phyloP scores from a whole-genome alignment of 805 yeast species.

The Suhomyces vadensis region DNA sequence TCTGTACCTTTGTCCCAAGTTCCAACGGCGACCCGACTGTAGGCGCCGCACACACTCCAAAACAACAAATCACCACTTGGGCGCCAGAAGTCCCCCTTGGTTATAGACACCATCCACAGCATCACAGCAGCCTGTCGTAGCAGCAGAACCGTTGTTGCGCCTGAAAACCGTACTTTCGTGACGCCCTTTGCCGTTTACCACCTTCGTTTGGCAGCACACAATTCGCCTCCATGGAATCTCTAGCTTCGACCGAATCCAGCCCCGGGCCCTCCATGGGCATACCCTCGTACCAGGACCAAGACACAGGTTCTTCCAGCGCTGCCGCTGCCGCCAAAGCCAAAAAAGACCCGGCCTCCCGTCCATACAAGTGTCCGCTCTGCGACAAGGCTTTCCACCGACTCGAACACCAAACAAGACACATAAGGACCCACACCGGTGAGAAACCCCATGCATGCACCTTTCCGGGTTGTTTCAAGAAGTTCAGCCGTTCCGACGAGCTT shows the following conservation, averaged over 20 bases:
- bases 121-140: no score
- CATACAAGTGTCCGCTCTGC: slow-evolving; percentile 83
- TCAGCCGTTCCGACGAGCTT: slow-evolving; percentile 79
- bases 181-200: not conserved
- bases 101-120: no score
- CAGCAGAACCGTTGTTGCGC: no score
- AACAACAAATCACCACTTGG: no score
- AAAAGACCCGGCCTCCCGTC: slow-evolving; percentile 43
- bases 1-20: not conserved
- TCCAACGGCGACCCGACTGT: not conserved
- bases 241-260: not conserved
- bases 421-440: slow-evolving; percentile 91
- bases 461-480: slow-evolving; percentile 81
- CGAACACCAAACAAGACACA: slow-evolving; percentile 90
- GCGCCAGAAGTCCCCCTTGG: no score
- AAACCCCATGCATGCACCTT: slow-evolving; percentile 84
- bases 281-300: not conserved
- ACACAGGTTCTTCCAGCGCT: not conserved
- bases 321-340: slow-evolving; percentile 3
- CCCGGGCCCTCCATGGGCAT: not conserved
- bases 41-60: not conserved
- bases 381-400: slow-evolving; percentile 83
- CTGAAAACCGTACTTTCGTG: no score
- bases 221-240: not conserved
- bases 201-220: not conserved